Evolutionary conservation across 345 rosid species (phyloP), one percentile per base, ranked within the genome.

Genomic region (Psidium friedrichsthalianum): DNA sequence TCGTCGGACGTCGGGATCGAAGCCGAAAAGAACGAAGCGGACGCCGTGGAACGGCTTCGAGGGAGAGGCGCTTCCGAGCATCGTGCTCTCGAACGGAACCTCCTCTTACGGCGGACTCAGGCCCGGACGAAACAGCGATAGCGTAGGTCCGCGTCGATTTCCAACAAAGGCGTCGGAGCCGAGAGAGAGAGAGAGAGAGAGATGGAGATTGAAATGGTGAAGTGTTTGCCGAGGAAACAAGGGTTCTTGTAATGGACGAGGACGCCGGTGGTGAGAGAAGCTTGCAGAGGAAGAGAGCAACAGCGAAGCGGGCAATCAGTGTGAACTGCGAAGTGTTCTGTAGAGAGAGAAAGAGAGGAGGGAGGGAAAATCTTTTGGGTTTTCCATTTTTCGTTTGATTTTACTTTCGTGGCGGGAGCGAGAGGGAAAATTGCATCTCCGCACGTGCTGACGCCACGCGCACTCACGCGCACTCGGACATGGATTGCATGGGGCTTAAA

Each of bases 1-100:
- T 86, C 82, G 87, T 56, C 78, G 90, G 55, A 55, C 82, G 88
- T 86, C 36, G 84, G 93, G 84, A 78, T 92, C 92, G 58, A 97
- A 92, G 56, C 99, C 98, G 57, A 86, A 86, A 83, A 96, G 96
- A 56, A 89, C 87, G 90, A 97, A 96, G 86, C 93, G 90, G 84
- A 96, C 90, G 86, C 96, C 95, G 47, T 86, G 56, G 88, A 96
- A 95, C 84, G 93, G 80, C 76, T 88, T 91, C 74, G 94, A 85
- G 29, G 91, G 87, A 64, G 86, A 83, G 51, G 86, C 51, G 32
- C 86, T 74, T 18, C 90, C 94, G 89, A 82, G n/a, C 92, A 89
- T 92, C n/a, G 86, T 11, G 54, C 84, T 54, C 32, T 20, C 84
- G 52, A 15, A 15, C 52, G 24, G 52, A 74, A 74, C 64, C 76